Percentiles rank a stretch among this genome's conserved stretches.
Conservation (phyloP, 345 rosid genomes). For the Bruguiera gymnorhiza region DNA sequence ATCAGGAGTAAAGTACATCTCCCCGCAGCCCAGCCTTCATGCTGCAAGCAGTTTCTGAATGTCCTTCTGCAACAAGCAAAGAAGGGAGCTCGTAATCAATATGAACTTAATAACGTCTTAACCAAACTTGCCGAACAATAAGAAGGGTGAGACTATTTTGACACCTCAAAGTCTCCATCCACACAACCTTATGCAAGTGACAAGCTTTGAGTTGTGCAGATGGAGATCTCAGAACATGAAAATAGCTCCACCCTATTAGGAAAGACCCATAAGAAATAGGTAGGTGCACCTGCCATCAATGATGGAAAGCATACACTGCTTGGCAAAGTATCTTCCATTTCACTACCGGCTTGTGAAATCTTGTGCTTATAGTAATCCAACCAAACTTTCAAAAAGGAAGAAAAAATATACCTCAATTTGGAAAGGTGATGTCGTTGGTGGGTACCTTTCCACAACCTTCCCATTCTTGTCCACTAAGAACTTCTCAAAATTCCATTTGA, state of each 20-base stretch:
- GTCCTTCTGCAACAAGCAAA: slow-evolving; percentile 53
- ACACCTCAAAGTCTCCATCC: no score
- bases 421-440: slow-evolving; percentile 32
- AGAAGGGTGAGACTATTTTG: no score
- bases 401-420: slow-evolving; percentile 25
- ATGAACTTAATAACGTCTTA: not conserved
- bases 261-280: no score
- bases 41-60: slow-evolving; percentile 58
- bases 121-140: not conserved
- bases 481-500: slow-evolving; percentile 35
- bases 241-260: no score
- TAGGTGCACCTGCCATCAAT: no score
- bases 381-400: not conserved
- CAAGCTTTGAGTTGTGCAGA: no score
- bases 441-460: slow-evolving; percentile 28
- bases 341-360: not conserved
- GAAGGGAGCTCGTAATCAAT: not conserved
- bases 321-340: not conserved
- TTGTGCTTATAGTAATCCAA: not conserved
- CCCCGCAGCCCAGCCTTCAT: slow-evolving; percentile 17
- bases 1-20: not conserved
- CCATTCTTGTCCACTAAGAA: slow-evolving; percentile 30
- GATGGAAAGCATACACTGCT: not conserved
- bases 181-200: no score
- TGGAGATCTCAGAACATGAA: no score